Base-by-base conservation (phyloP, 441 rosid genomes). In the Eruca vesicaria region DNA sequence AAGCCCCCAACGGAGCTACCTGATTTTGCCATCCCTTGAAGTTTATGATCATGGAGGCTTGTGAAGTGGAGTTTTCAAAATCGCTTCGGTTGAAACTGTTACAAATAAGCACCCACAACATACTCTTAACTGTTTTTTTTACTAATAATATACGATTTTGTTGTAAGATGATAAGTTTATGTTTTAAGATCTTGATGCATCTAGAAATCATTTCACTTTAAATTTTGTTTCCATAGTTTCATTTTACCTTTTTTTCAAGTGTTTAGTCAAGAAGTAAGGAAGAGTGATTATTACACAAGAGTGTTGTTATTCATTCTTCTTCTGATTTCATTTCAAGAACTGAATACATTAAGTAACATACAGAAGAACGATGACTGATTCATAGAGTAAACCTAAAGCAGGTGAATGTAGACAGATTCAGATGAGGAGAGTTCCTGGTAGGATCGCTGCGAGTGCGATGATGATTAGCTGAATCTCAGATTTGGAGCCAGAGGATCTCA, bases 401-500 rank as follows among this genome's bases (percentile, higher is more conserved):
- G 57, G 26, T 38, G 52, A 29, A 35, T 28, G 62, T 43, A 53
- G 78, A 75, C 0, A 8, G 71, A 58, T 16, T 79, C 74, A 81
- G 15, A 18, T 31, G 50, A 73, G 14, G 59, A 78, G 68, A 70
- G 59, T 29, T 45, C 68, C 60, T 3, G 78, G 63, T 66, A 84
- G 76, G 70, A 75, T 56, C 7, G 66, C 36, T 41, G 73, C 76
- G 12, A 79, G 57, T 55, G 87, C 65, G 29, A 82, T 29, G 26
- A 80, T 26, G 19, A 63, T 36, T 23, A 79, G 72, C 33, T 63
- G 63, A 38, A 74, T 77, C 31, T 77, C 45, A 48, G 78, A 74
- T 74, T 81, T 81, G 80, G 78, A 70, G 18, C 55, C 52, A 20
- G 81, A 77, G 20, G 82, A 66, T 53, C 70, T 86, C 41, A 65